phyloP scores from a whole-genome alignment of 1,139 yeast genomes.

The Diutina mesorugosa region DNA sequence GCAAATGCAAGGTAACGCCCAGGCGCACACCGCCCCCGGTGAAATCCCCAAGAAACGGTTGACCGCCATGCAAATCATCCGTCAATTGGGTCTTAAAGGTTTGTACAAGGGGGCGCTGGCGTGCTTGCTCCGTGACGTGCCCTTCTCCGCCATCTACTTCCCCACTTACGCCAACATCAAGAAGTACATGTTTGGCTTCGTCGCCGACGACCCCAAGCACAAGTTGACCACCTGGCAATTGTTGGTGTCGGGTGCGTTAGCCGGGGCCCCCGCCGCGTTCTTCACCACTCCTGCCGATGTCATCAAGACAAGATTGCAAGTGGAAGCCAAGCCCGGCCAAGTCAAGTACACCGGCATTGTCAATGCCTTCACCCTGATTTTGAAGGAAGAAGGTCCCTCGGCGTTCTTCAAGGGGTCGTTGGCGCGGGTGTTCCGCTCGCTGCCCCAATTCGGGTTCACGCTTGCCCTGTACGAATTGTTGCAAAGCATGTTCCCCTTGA shows the following conservation, averaged over 20 bases:
- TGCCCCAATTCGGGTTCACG: slow-evolving; percentile 97
- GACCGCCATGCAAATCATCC: slow-evolving; percentile 64
- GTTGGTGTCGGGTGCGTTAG: slow-evolving; percentile 80
- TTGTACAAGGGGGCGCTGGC: slow-evolving; percentile 88
- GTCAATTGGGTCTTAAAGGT: slow-evolving; percentile 71
- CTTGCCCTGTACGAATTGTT: slow-evolving; percentile 90
- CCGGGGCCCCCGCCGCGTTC: slow-evolving; percentile 97
- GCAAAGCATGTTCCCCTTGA: slow-evolving; percentile 31
- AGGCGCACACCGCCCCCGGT: slow-evolving; percentile 23
- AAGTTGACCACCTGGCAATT: slow-evolving; percentile 72
- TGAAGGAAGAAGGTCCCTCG: slow-evolving; percentile 58
- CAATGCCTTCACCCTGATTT: slow-evolving; percentile 65
- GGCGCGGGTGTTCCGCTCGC: slow-evolving; percentile 88
- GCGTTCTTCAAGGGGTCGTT: slow-evolving; percentile 96
- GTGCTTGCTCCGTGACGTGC: slow-evolving; percentile 88
- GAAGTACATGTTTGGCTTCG: slow-evolving; percentile 69
- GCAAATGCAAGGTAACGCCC: slow-evolving; percentile 50
- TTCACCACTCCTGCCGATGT: slow-evolving; percentile 95
- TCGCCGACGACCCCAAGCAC: slow-evolving; percentile 46
- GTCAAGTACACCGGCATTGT: slow-evolving; percentile 61
- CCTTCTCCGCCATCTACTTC: slow-evolving; percentile 94
- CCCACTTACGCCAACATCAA: slow-evolving; percentile 94
- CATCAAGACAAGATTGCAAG: slow-evolving; percentile 87
- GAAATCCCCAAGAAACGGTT: slow-evolving; percentile 34
- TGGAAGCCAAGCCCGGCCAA: slow-evolving; percentile 70